A percentile compares a stretch with the other conserved stretches of the same genome.
Evolutionary conservation across 768 basidiomycete genomes (phyloP).

Genomic region (Neoboletus brunneissimus): DNA sequence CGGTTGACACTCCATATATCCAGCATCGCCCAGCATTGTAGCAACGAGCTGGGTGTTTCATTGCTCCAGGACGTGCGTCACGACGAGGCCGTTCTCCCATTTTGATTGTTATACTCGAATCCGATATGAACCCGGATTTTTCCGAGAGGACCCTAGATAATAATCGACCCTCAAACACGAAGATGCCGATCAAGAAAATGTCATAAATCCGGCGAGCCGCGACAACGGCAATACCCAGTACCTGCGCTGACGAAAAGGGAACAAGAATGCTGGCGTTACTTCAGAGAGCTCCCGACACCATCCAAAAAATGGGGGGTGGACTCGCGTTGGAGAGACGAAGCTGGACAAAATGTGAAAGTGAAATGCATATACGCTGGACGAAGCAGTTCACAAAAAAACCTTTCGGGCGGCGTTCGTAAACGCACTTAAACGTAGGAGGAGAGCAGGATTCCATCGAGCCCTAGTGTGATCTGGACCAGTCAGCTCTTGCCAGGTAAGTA

Average conservation of each 20-base stretch:
- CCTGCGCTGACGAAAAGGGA: not conserved
- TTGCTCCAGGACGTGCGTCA: not conserved
- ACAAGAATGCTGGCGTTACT: not conserved
- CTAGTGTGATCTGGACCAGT: not conserved
- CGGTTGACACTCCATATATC: not conserved
- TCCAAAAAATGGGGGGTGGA: not conserved
- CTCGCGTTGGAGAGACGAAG: not conserved
- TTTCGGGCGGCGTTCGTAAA: not conserved
- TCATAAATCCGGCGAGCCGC: too few relatives aligned
- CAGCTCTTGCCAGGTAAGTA: too few relatives aligned
- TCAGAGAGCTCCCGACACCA: not conserved
- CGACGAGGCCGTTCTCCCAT: not conserved
- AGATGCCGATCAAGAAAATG: not conserved
- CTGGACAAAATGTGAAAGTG: not conserved
- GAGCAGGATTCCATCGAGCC: not conserved
- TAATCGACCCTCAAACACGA: not conserved
- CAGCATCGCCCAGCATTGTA: not conserved
- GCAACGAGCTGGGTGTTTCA: not conserved
- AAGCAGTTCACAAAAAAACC: not conserved
- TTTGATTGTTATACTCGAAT: not conserved
- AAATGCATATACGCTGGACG: not conserved
- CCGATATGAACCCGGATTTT: not conserved
- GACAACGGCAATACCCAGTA: not conserved
- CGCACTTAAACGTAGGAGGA: not conserved
- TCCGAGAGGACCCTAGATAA: not conserved